A percentile compares a stretch with the other conserved stretches of the same genome.
Conservation (phyloP, 192 early-diverging fungal genomes). For the Coemansia guatemalensis region DNA sequence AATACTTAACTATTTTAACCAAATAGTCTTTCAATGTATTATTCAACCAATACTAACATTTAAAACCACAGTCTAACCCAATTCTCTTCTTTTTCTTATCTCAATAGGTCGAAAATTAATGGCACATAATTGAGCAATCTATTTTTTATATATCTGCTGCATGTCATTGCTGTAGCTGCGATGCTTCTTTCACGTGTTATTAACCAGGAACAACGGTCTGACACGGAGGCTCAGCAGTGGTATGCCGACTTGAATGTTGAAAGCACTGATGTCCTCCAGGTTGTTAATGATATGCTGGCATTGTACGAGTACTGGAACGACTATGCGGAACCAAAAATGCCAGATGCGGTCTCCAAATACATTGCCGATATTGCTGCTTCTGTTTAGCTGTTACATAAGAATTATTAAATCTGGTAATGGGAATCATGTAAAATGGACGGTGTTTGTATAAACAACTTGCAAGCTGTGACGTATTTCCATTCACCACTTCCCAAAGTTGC, state of each 20-base stretch:
- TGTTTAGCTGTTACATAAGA: conserved; percentile 3
- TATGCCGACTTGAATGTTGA: conserved; percentile 81
- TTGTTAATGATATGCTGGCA: conserved; percentile 73
- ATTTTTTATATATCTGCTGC: conserved; percentile 81
- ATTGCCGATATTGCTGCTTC: conserved; percentile 47
- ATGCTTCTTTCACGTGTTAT: conserved; percentile 62
- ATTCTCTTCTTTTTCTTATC: not conserved
- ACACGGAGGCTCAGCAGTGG: conserved; percentile 70
- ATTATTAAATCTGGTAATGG: too few species aligned
- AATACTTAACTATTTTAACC: too few species aligned
- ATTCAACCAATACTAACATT: too few species aligned
- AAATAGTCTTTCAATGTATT: too few species aligned
- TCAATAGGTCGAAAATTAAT: conserved; percentile 67
- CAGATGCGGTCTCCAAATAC: conserved; percentile 31
- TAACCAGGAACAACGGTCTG: conserved; percentile 38
- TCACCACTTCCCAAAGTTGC: too few species aligned
- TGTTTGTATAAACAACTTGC: too few species aligned
- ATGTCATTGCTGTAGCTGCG: conserved; percentile 82
- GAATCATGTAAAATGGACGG: too few species aligned
- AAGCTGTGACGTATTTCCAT: too few species aligned
- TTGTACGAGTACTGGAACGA: conserved; percentile 69
- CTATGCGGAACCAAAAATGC: conserved; percentile 61
- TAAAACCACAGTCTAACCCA: not conserved
- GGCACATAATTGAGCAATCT: conserved; percentile 80
- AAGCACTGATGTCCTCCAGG: conserved; percentile 70